Conservation (phyloP, 345 rosid genomes). For the Pistacia vera region DNA sequence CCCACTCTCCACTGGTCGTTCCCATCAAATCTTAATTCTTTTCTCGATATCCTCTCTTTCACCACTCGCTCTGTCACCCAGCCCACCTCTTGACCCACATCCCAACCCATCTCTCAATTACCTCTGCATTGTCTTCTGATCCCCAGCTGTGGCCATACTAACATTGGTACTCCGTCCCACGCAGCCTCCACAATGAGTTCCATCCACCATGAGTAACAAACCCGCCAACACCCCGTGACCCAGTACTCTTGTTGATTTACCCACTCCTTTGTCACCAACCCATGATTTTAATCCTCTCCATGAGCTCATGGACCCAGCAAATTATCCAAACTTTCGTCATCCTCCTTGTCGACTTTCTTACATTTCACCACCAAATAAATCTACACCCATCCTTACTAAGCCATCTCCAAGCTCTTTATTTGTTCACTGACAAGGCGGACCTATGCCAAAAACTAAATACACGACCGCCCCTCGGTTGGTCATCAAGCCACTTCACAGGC, state of each 20-base stretch:
- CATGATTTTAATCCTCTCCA: conserved; percentile 23
- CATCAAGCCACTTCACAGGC: conserved; percentile 37
- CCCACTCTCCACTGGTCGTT: conserved; percentile 19
- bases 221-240: conserved; percentile 39
- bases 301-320: conserved; percentile 39
- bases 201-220: conserved; percentile 43
- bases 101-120: conserved; percentile 38
- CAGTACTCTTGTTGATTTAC: conserved; percentile 42
- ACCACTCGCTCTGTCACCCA: conserved; percentile 24
- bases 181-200: conserved; percentile 55
- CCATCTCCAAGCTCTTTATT: conserved; percentile 47
- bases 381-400: conserved; percentile 25
- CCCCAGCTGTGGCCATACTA: conserved; percentile 52
- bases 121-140: conserved; percentile 44
- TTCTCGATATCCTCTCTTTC: conserved; percentile 36
- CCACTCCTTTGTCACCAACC: conserved; percentile 43
- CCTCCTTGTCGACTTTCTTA: conserved; percentile 39
- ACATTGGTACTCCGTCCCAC: conserved; percentile 35
- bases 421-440: conserved; percentile 36
- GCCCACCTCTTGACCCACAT: conserved; percentile 31
- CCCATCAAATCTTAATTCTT: conserved; percentile 32
- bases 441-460: conserved; percentile 52
- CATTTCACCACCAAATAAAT: conserved; percentile 46
- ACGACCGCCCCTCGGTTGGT: conserved; percentile 37
- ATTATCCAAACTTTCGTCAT: conserved; percentile 27